phyloP scores from a whole-genome alignment of 257 asterid species.

The Petunia secreta region DNA sequence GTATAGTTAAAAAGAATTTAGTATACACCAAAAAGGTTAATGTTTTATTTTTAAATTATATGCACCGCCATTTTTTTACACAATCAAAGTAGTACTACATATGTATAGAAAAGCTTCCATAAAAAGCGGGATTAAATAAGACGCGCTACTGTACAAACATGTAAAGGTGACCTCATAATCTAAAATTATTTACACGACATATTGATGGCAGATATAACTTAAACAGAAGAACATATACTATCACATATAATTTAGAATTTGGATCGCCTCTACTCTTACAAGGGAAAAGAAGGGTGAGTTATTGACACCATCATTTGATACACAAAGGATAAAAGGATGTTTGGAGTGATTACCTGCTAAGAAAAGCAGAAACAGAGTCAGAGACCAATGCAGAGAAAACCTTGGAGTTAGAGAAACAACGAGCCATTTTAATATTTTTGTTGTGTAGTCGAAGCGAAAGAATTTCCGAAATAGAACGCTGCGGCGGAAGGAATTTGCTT shows the following conservation, averaged over 20 bases:
- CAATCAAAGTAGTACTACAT: too few species aligned
- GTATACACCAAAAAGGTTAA: background rate
- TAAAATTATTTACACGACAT: too few species aligned
- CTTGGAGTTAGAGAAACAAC: constrained; percentile 38
- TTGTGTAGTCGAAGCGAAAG: background rate
- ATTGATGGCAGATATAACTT: too few species aligned
- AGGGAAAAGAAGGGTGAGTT: background rate
- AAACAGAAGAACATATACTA: too few species aligned
- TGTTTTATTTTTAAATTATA: too few species aligned
- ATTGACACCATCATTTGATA: background rate
- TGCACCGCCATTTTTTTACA: too few species aligned
- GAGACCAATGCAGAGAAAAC: constrained; percentile 36
- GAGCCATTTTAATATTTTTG: constrained; percentile 35
- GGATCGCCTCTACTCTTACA: background rate
- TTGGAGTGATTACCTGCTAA: constrained; percentile 33
- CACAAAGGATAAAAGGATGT: background rate
- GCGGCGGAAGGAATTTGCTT: constrained; percentile 26
- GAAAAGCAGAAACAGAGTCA: constrained; percentile 33
- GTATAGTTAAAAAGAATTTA: background rate
- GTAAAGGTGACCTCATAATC: too few species aligned
- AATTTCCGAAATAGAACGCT: background rate
- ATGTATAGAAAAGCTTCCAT: too few species aligned
- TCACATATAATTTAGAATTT: background rate
- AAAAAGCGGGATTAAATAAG: too few species aligned
- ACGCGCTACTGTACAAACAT: too few species aligned